Evolutionary conservation across 1,139 yeast species (phyloP), one percentile per base, ranked within the genome.

Genomic region (Scheffersomyces quercinus): DNA sequence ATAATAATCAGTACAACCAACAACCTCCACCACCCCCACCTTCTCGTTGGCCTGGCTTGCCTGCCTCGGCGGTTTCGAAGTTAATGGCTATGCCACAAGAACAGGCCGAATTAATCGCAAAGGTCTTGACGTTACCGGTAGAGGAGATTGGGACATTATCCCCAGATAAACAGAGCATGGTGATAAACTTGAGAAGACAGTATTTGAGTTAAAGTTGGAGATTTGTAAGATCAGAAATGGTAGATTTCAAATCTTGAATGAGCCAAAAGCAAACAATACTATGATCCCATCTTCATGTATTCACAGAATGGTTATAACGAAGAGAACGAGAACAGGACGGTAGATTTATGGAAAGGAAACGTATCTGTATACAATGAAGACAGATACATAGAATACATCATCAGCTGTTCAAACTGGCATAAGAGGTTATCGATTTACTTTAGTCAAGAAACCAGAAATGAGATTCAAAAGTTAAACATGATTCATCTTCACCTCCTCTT

Each of bases 31-130:
- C 40, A 46, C 48, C 38, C 40, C 49, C 50, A 37, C 41, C 54
- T 28, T 37, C 43, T 14, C 42, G 67, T 49, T 81, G 85, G 85
- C 66, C 78, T 1, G 65, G 68, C 15, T 65, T 82, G 36, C 80
- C 85, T 4, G 70, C 64, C 3, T 64, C 63, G 15, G 73, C 86
- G 2, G 76, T 74, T 43, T 65, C 68, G 14, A 81, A 79, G 55
- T 62, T 83, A 29, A 59, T 73, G 15, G 67, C 62, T 29, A 58
- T 82, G 53, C 71, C 77, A 5, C 75, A 76, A 28, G 77, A 77
- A 37, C 87, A 85, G 58, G 88, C 88, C 8, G 76, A 78, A 36
- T 73, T 83, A 62, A 77, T 84, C 36, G 82, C 81, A 10, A 88
- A 84, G 59, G 87, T 85, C 4, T 69, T 85, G 46, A 70, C 75